phyloP scores from a whole-genome alignment of 306 rosid species.

The Cucumis melo region DNA sequence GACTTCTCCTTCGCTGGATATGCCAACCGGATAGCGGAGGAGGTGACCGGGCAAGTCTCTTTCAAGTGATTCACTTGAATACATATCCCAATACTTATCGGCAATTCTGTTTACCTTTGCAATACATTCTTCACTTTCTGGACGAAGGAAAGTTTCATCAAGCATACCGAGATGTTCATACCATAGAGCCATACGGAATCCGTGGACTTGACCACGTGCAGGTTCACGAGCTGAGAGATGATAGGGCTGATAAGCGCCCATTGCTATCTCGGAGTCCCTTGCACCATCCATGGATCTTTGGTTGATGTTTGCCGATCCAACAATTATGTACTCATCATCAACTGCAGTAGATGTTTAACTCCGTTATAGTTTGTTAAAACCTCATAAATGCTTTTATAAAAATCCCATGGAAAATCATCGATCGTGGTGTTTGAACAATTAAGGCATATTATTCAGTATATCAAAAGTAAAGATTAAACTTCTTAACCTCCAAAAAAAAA shows the following conservation, averaged over 20 bases:
- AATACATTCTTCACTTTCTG: slow-evolving; percentile 41
- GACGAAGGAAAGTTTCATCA: slow-evolving; percentile 27
- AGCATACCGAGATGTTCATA: slow-evolving; percentile 73
- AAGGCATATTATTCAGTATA: background rate
- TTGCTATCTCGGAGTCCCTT: slow-evolving; percentile 61
- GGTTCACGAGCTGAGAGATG: slow-evolving; percentile 41
- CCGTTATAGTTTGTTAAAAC: background rate
- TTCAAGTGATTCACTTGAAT: slow-evolving; percentile 38
- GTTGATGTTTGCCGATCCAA: slow-evolving; percentile 76
- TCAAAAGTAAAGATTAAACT: background rate
- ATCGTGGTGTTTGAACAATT: background rate
- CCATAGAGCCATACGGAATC: slow-evolving; percentile 62
- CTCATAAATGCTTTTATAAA: no score
- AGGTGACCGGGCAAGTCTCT: slow-evolving; percentile 66
- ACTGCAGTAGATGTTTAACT: slow-evolving; percentile 24
- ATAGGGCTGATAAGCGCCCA: slow-evolving; percentile 60
- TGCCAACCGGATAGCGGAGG: slow-evolving; percentile 45
- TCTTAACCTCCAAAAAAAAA: background rate
- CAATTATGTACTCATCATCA: slow-evolving; percentile 59
- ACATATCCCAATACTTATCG: slow-evolving; percentile 61
- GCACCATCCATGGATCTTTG: slow-evolving; percentile 74
- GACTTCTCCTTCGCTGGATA: slow-evolving; percentile 34
- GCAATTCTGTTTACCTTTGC: slow-evolving; percentile 47
- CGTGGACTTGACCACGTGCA: slow-evolving; percentile 53
- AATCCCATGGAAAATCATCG: background rate